Conservation (phyloP, 371 early-diverging fungal genomes). For the Rhizopus delemar region DNA sequence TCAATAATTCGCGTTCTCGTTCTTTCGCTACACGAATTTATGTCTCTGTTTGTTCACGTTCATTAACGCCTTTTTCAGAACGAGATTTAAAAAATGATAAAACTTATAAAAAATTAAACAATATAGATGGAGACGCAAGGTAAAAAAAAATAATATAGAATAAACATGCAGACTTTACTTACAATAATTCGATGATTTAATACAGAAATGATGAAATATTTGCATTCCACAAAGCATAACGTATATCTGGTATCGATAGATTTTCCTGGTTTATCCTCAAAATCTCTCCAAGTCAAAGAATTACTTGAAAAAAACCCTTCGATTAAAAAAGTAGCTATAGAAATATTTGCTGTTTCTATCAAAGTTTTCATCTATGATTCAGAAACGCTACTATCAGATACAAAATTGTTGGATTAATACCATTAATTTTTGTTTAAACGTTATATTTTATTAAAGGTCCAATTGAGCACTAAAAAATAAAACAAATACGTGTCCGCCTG, state of each 20-base stretch:
- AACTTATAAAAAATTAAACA: conserved; percentile 7
- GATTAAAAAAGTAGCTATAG: conserved; percentile 10
- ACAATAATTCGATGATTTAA: conserved; percentile 14
- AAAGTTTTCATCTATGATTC: conserved; percentile 14
- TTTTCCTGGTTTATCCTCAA: conserved; percentile 12
- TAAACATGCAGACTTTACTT: conserved; percentile 17
- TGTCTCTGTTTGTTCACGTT: conserved; percentile 12
- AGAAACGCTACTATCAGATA: conserved; percentile 7
- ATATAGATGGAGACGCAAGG: conserved; percentile 19
- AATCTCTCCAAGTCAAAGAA: conserved; percentile 7
- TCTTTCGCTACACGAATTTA: conserved; percentile 15
- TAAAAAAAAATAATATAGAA: conserved; percentile 13
- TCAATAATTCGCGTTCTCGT: conserved; percentile 16
- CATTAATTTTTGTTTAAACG: no score
- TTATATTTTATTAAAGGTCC: no score
- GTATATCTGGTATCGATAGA: conserved; percentile 12
- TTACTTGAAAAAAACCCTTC: conserved; percentile 13
- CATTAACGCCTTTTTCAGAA: conserved; percentile 18
- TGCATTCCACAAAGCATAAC: background rate
- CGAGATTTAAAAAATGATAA: conserved; percentile 10
- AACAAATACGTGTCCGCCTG: no score
- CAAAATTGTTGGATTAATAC: conserved; percentile 13
- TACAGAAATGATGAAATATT: conserved; percentile 17
- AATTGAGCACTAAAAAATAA: no score
- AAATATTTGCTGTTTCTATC: conserved; percentile 15